Base-by-base conservation (phyloP, 129 eudicot genomes). In the Tagetes patula region DNA sequence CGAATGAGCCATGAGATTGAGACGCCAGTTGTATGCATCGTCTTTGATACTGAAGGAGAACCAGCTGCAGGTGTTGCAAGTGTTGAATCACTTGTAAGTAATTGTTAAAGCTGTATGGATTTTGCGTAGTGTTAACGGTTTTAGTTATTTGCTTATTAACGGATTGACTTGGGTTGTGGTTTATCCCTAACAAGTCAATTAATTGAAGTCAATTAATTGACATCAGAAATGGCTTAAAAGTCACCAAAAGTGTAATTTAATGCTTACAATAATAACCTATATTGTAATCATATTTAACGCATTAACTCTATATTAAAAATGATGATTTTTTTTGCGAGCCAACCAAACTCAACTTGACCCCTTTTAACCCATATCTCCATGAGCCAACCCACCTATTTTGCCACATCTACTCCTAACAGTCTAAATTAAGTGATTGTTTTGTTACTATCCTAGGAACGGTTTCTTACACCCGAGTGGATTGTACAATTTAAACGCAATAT, bases 1-100 rank as follows among this genome's bases (percentile, higher is more conserved):
- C 88, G 71, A 70, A 82, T 73, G 73, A 53, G 63, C 54, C 45
- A 76, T 46, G 87, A 88, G 62, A 86, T 88, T 56, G 87, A 83
- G 77, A 95, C 99, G 72, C 90, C 99, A 67, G 85, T 82, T 59
- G 96, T 95, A 12, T 83, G 87, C 85, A 80, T 85, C 56, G 77
- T 95, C 56, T 91, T 88, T 67, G 94, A 95, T 77, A 82, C 80
- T 59, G 73, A 85, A 61, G 97, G 99, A 63, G 99, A 95, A 69
- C 20, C 88, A 72, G 88, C 90, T 31, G 96, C 96, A 61, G 99
- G 77, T 75, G 99, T 95, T 80, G 99, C 99, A 50, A 88, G 91
- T 69, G 99, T 91, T 43, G 89, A 88, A 72, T 72, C 94, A 41
- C 71, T 95, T 59, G 99, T 95, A 77, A 75, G 97, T 86, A 34